Conservation (phyloP, 345 rosid species). For the Gossypium longicalyx region DNA sequence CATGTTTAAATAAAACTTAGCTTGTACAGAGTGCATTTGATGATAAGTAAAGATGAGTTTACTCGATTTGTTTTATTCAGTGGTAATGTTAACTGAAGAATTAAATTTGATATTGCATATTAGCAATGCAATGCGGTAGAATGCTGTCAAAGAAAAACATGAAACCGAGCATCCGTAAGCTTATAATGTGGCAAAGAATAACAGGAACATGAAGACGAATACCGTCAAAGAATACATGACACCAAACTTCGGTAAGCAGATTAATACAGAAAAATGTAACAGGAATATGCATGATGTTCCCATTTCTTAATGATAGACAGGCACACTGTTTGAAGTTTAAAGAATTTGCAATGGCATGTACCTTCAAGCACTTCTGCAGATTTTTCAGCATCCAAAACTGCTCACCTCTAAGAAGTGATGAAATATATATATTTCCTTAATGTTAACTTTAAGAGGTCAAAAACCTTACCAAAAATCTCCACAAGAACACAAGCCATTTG, state of each 20-base stretch:
- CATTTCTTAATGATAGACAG: neutral
- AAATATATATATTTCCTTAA: too few relatives aligned
- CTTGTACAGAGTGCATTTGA: slow-evolving; percentile 20
- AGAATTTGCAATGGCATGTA: neutral
- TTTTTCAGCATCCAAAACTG: neutral
- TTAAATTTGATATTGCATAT: neutral
- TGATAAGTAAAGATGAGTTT: slow-evolving; percentile 3
- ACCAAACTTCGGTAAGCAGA: neutral
- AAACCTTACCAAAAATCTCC: slow-evolving; percentile 34
- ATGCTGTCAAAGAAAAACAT: neutral
- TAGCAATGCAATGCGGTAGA: neutral
- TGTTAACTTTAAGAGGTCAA: neutral
- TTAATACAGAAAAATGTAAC: neutral
- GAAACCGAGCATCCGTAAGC: neutral
- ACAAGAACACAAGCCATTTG: slow-evolving; percentile 33
- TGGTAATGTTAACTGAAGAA: neutral
- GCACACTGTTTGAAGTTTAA: neutral
- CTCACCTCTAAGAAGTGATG: neutral
- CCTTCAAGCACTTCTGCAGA: neutral
- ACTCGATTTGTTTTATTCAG: neutral
- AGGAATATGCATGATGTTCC: neutral
- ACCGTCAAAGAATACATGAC: neutral
- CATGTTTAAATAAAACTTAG: slow-evolving; percentile 16
- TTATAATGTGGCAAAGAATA: neutral
- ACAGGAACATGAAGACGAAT: neutral